Evolutionary conservation across 805 yeast genomes (phyloP), one percentile per base, ranked within the genome.

Genomic region (Starmerella powellii): DNA sequence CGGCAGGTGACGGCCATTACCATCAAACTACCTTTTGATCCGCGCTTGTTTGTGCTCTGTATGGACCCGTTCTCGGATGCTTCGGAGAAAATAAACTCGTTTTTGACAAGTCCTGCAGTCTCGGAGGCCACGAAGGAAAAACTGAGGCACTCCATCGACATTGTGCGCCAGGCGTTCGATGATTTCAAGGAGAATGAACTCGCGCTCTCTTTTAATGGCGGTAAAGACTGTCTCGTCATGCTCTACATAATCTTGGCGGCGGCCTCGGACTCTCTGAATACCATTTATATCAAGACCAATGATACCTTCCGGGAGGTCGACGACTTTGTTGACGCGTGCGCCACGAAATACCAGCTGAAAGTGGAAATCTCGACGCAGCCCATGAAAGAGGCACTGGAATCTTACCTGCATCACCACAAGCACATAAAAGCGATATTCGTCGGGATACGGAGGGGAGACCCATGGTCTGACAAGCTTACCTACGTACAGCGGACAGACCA

Each of bases 141-240:
- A 41, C 53, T 61, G 11, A 34, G 43, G 18, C 43, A 50, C 31
- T 50, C 62, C 10, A 35, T 56, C 31, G 46, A 41, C 2, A 50
- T 61, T 12, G 51, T 59, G 12, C 46, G 49, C 33, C 53, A 59
- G 27, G 63, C 61, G 3, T 41, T 59, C 15, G 30, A 38, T 12
- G 42, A 45, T 34, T 54, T 19, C 43, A n/a, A 34, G 2, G 24
- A 34, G 8, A 47, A 49, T 2, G 51, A 59, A 34, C 47, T 61
- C 12, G 80, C 96, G 0, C 67, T 91, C 12, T 81, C 94, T 2
- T 91, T 80, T 60, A 91, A 91, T 58, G 98, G 98, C 10, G 98
- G 98, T 1, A 91, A 91, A 57, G 98, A 91, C 63, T 91, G 97
- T 55, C 72, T 87, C 36, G 96, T 87, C 26, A 76, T 88, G 80